Evolutionary conservation across 192 early-diverging fungal species (phyloP), one percentile per base, ranked within the genome.

Genomic region (Spizellomyces sp.): DNA sequence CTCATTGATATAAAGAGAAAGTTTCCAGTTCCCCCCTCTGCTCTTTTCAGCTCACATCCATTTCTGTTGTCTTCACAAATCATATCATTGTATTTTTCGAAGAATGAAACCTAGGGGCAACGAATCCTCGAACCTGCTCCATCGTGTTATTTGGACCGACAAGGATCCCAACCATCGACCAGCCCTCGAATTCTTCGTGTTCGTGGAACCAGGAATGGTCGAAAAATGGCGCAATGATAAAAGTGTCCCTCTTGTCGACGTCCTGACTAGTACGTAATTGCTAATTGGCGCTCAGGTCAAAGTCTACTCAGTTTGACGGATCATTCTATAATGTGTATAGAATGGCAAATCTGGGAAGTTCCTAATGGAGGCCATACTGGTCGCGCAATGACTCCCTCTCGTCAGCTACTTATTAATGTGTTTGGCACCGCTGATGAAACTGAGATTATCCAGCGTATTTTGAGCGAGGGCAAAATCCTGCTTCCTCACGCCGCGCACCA

Each of bases 401-500:
- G 66, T 45, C 15, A 69, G 8, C 42, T 14, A 22, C 59, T 76
- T 12, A 17, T 73, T 61, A 84, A 81, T 12, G 78, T 77, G 15
- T 82, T 86, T 80, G 59, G 78, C 56, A 42, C 81, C 70, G 44
- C 56, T 19, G 72, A 69, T 19, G 62, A 64, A 45, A 21, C 6
- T 41, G 58, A 64, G 42, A 61, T 71, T 45, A 55, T 78, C 55
- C 42, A 48, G 48, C 56, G 54, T n/a, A 75, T 75, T 59, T 55
- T 74, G 61, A 27, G 6, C 10, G 60, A 77, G 17, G 69, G 64
- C 21, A 75, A 75, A 45, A 57, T 77, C 56, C 60, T 66, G 52
- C 50, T 22, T 19, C 43, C 21, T 21, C 63, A 62, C 21, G 56
- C 9, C 14, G 43, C 50, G 12, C 46, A 60, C 41, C 10, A 70